These are phyloP conservation scores for Cucurbita maxima DNA, from an alignment of 306 rosid genomes.

Conservation along the genomic window DNA sequence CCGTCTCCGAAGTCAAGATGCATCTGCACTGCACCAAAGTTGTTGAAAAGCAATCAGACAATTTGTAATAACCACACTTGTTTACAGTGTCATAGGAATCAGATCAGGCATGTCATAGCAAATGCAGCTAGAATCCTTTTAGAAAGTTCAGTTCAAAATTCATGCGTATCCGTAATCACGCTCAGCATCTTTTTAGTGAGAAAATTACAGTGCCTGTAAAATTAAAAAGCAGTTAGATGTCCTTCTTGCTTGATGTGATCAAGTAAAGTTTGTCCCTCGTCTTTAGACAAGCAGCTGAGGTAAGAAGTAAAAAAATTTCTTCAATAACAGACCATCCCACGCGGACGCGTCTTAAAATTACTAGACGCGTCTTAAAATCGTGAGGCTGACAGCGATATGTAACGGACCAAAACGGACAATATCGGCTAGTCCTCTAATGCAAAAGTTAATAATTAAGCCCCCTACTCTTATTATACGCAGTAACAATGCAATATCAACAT, in stretches of 20 bases:
- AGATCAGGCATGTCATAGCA: neutral
- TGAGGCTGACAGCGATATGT: no score
- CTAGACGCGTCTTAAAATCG: no score
- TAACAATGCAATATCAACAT: neutral
- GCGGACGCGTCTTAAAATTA: no score
- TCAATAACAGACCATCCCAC: neutral
- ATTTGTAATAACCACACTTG: neutral
- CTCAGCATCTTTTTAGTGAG: neutral
- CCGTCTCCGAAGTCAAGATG: conserved; percentile 3
- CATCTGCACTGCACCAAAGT: conserved; percentile 16
- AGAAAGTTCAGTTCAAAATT: neutral
- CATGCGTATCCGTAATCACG: neutral
- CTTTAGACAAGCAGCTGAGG: neutral
- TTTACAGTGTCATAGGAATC: neutral
- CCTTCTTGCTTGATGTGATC: conserved; percentile 1
- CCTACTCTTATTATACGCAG: neutral
- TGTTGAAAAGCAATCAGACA: neutral
- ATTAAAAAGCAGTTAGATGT: neutral
- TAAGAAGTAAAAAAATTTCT: neutral
- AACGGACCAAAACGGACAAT: no score
- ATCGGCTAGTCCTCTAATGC: neutral
- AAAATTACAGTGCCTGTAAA: neutral
- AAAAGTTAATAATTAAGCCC: neutral
- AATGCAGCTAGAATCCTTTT: neutral
- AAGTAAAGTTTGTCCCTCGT: neutral